Evolutionary conservation across 495 filamentous ascomycete species (phyloP), one percentile per base, ranked within the genome.

Genomic region (Aspergillus hancockii): DNA sequence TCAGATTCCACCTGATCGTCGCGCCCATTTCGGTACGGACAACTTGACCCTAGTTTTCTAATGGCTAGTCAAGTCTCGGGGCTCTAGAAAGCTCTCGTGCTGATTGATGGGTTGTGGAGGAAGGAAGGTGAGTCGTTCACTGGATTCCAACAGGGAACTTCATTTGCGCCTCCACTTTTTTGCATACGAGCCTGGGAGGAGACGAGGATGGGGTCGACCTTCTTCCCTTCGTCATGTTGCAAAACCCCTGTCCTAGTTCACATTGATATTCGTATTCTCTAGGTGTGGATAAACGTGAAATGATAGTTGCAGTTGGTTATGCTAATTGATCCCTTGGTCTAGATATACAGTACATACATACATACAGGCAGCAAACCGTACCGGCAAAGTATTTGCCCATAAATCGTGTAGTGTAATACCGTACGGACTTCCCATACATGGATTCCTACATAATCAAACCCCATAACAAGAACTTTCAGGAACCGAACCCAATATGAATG

Each of bases 381-480:
- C 16, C 3, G 25, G 7, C 25, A 28, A 28, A 28, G 25, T 28
- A 28, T 28, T 28, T 28, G 25, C 25, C 25, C 25, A 28, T 28
- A 28, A 3, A 28, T 28, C 25, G 25, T 28, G 25, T 7, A 28
- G 25, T 28, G 25, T 28, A 28, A 28, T 28, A 3, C 25, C 7
- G 3, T 41, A 41, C 38, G 3, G 38, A n/a, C 38, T n/a, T 18
- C 14, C n/a, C 3, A 47, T 47, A 47, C 43, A n/a, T 47, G 16
- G 12, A 40, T 40, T 4, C 36, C 10, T 40, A 40, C 36, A 47
- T 10, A 47, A n/a, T 6, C 16, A 16, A n/a, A 3, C 38, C 5
- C 14, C 38, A 47, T 22, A 47, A 47, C 43, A 47, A n/a, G 43
- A 47, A 23, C 7, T 47, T 47, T 47, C 43, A 47, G 43, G 43